phyloP scores from a whole-genome alignment of 2,329 filamentous ascomycete genomes.

The Pseudogymnoascus sp. region DNA sequence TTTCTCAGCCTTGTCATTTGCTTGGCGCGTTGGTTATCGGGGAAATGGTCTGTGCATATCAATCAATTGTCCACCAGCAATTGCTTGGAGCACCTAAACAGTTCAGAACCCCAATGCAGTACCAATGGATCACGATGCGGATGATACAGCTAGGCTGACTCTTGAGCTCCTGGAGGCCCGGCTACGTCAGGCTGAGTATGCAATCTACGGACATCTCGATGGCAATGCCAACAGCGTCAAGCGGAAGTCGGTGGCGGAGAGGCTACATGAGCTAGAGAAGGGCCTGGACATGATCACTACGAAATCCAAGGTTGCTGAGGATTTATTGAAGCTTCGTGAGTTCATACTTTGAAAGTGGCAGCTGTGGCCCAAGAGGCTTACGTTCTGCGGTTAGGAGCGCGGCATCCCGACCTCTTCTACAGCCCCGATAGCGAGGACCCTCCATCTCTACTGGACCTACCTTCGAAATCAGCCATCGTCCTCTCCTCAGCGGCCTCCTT shows the following conservation, averaged over 20 bases:
- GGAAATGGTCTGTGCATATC: conserved; percentile 4
- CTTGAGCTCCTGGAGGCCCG: conserved; percentile 27
- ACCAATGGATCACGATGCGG: conserved; percentile 19
- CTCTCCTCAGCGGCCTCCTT: conserved; percentile 28
- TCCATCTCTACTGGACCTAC: conserved; percentile 23
- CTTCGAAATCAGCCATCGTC: conserved; percentile 23
- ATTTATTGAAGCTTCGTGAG: conserved; percentile 27
- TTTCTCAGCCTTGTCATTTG: not conserved
- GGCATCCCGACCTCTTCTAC: conserved; percentile 28
- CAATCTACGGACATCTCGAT: conserved; percentile 15
- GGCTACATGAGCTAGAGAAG: conserved; percentile 10
- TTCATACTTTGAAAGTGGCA: not conserved
- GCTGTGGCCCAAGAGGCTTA: not conserved
- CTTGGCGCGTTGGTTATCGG: conserved; percentile 1
- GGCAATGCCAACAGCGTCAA: not conserved
- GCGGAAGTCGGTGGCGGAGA: not conserved
- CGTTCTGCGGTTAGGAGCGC: conserved; percentile 23
- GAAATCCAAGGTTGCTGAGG: conserved; percentile 26
- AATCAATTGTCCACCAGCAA: not conserved
- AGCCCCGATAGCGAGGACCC: conserved; percentile 19
- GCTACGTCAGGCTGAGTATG: conserved; percentile 26
- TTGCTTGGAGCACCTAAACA: not conserved
- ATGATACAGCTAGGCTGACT: conserved; percentile 25
- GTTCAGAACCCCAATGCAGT: not conserved
- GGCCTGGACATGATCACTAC: conserved; percentile 13